phyloP scores from a whole-genome alignment of 768 basidiomycete genomes.

The Amanita inopinata region DNA sequence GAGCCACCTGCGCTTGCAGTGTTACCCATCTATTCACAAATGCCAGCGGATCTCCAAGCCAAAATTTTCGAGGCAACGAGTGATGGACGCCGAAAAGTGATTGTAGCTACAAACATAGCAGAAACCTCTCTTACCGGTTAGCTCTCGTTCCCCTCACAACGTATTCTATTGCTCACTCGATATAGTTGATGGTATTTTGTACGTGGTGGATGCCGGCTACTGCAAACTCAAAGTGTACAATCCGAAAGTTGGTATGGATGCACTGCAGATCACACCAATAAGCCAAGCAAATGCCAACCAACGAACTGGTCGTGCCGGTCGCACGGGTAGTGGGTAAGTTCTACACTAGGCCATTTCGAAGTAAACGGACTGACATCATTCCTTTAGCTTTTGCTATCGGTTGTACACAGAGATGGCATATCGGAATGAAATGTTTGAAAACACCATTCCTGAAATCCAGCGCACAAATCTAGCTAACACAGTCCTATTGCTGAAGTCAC shows the following conservation, averaged over 20 bases:
- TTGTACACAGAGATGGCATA: slow-evolving; percentile 96
- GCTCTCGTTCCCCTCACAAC: slow-evolving; percentile 5
- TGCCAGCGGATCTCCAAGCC: slow-evolving; percentile 98
- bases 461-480: slow-evolving; percentile 97
- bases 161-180: background rate
- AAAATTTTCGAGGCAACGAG: slow-evolving; percentile 93
- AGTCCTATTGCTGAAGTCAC: slow-evolving; percentile 85
- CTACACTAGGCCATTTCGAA: background rate
- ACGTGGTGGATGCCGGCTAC: slow-evolving; percentile 93
- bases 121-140: slow-evolving; percentile 93
- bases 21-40: slow-evolving; percentile 98
- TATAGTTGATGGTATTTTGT: slow-evolving; percentile 92
- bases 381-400: slow-evolving; percentile 84
- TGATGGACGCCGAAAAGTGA: slow-evolving; percentile 93
- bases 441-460: slow-evolving; percentile 97
- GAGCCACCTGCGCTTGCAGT: slow-evolving; percentile 82
- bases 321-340: slow-evolving; percentile 88
- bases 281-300: slow-evolving; percentile 98
- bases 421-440: slow-evolving; percentile 91
- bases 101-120: slow-evolving; percentile 98
- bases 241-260: slow-evolving; percentile 98
- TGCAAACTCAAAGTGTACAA: slow-evolving; percentile 99
- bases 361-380: slow-evolving; percentile 4
- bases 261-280: slow-evolving; percentile 96
- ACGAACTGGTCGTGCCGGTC: slow-evolving; percentile 90